A percentile compares a stretch with the other conserved stretches of the same genome.
phyloP scores from a whole-genome alignment of 2,329 filamentous ascomycete genomes.

The Botrytis deweyae region DNA sequence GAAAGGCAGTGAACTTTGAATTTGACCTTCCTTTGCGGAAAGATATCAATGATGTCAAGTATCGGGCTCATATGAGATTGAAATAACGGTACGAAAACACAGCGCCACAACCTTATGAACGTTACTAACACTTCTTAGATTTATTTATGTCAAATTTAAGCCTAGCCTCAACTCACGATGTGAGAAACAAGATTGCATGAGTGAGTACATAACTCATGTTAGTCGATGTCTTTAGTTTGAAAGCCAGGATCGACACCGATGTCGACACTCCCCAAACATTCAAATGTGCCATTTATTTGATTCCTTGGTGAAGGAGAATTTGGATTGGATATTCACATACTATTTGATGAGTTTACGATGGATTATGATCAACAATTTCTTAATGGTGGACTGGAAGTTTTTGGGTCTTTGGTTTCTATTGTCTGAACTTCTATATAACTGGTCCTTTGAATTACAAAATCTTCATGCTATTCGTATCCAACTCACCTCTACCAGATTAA shows the following conservation, averaged over 20 bases:
- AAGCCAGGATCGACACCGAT: not conserved
- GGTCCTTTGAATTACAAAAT: not conserved
- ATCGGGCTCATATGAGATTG: not conserved
- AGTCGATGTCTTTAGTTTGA: not conserved
- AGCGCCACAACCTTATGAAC: not conserved
- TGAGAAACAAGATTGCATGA: no score
- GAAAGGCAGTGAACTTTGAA: not conserved
- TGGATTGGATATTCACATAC: not conserved
- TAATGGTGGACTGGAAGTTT: not conserved
- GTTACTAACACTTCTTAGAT: not conserved
- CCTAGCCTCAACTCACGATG: not conserved
- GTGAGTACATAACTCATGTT: not conserved
- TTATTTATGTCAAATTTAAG: not conserved
- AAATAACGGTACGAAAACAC: not conserved
- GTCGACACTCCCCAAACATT: not conserved
- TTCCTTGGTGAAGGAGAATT: not conserved
- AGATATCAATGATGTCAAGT: not conserved
- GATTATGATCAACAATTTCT: not conserved
- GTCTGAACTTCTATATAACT: not conserved
- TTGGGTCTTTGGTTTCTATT: not conserved
- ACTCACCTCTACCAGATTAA: no score
- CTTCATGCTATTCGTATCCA: not conserved
- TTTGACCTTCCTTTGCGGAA: not conserved
- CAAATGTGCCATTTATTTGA: no score
- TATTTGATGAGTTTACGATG: not conserved